phyloP scores from a whole-genome alignment of 768 basidiomycete species.

The Boletus rufocinnamomeus region DNA sequence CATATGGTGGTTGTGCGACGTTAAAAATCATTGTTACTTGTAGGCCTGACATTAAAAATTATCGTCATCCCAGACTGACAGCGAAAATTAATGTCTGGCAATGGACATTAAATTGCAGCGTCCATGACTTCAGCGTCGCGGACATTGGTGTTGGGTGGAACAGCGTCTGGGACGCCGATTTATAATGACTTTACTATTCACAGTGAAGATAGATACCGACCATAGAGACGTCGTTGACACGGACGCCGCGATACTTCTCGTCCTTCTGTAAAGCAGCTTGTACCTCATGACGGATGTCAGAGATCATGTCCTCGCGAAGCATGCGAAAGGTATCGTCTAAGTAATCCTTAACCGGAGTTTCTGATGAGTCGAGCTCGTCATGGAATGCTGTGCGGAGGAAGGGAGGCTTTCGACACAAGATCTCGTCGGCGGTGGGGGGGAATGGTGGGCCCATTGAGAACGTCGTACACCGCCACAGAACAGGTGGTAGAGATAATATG shows the following conservation, averaged over 20 bases:
- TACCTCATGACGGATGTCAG: constrained; percentile 55
- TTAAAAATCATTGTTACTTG: too few relatives aligned
- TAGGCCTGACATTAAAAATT: too few relatives aligned
- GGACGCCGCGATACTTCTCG: constrained; percentile 38
- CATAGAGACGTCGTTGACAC: constrained; percentile 34
- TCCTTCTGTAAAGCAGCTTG: constrained; percentile 41
- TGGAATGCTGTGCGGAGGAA: constrained; percentile 47
- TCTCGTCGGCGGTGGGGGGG: constrained; percentile 64
- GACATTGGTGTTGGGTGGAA: too few relatives aligned
- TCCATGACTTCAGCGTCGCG: too few relatives aligned
- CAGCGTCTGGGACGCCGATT: too few relatives aligned
- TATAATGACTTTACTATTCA: too few relatives aligned
- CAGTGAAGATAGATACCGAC: constrained; percentile 41
- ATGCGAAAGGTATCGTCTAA: constrained; percentile 70
- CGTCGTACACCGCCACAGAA: constrained; percentile 16
- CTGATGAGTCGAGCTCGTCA: constrained; percentile 19
- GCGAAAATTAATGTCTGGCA: too few relatives aligned
- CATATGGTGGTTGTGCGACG: too few relatives aligned
- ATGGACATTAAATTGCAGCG: too few relatives aligned
- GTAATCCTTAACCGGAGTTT: constrained; percentile 42
- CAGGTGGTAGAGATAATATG: constrained; percentile 34
- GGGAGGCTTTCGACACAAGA: constrained; percentile 44
- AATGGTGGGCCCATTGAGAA: constrained; percentile 46
- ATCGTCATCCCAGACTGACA: too few relatives aligned
- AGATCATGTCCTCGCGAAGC: constrained; percentile 62